Base-by-base conservation (phyloP, 495 filamentous ascomycete species). In the Xanthoparmelia taractica region DNA sequence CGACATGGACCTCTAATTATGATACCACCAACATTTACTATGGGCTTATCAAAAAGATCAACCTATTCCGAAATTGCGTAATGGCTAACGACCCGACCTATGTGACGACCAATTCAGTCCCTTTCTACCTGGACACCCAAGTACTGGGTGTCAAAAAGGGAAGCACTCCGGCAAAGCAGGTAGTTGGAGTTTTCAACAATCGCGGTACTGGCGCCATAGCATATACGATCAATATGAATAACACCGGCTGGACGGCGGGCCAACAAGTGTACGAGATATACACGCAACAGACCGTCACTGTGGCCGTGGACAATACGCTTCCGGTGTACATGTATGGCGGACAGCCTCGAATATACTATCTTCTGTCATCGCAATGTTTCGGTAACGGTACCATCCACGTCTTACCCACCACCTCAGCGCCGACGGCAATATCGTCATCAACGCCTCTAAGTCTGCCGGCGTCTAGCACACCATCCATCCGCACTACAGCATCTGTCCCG, bases 1-100 rank as follows among this genome's bases (percentile, higher is more conserved):
- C 89, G 37, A 68, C 91, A 48, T 94, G 90, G 90, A 76, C 82
- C 23, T 82, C 83, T 37, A 73, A 74, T 10, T 94, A 89, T 73
- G 70, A 79, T 58, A 88, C 83, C 31, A 69, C 69, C 23, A 68
- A 82, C 0, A 73, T 81, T 18, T 77, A 92, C 3, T 91, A 90
- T 77, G 74, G 73, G 11, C 79, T 80, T 63, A 84, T 85, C 55
- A 48, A 52, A 52, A 31, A 52, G 48, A 52, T 52, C 48, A 52
- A 52, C 5, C 17, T 17, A 12, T 17, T 52, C 25, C 48, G 48
- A 29, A 18, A 6, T 2, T 52, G 48, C 25, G 27, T 52, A 17
- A 52, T 52, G 5, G 1, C 12, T 8, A 52, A 18, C 2, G 48
- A 52, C 48, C 0, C 27, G 10, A 52, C 48, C 17, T 52, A 52